A percentile compares a stretch with the other conserved stretches of the same genome.
These are phyloP conservation scores for Aspergillus pseudoglaucus DNA, from an alignment of 2,329 filamentous ascomycete species.

Conservation along the genomic window DNA sequence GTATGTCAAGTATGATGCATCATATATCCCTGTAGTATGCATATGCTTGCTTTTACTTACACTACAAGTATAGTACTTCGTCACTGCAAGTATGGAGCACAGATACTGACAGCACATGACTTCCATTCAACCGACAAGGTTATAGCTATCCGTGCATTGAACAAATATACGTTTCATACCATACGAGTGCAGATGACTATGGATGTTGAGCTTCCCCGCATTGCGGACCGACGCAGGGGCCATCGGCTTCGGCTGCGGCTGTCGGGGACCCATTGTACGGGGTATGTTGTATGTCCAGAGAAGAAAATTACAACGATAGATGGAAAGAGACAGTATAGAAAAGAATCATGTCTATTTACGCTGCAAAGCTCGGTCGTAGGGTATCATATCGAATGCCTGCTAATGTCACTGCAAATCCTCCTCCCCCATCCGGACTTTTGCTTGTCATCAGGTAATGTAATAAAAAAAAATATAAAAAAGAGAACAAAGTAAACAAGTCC, in stretches of 20 bases:
- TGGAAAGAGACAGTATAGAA: background rate
- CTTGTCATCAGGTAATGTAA: background rate
- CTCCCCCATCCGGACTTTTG: background rate
- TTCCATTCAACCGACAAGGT: too few species aligned
- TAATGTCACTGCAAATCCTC: constrained; percentile 14
- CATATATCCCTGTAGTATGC: too few species aligned
- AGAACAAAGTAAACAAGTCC: too few species aligned
- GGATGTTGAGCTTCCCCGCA: background rate
- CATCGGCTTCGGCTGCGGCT: background rate
- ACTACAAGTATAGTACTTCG: too few species aligned
- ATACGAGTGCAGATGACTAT: background rate
- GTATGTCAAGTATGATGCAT: too few species aligned
- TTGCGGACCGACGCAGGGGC: background rate
- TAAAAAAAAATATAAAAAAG: too few species aligned
- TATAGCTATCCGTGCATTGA: too few species aligned
- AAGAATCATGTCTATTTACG: constrained; percentile 5
- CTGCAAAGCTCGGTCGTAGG: constrained; percentile 33
- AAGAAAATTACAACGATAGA: too few species aligned
- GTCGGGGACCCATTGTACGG: too few species aligned
- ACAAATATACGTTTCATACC: background rate
- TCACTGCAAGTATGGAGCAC: too few species aligned
- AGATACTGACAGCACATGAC: too few species aligned
- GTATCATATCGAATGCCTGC: constrained; percentile 39
- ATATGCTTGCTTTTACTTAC: too few species aligned
- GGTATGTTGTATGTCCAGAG: background rate